Evolutionary conservation across 2,329 filamentous ascomycete species (phyloP).

Genomic region (Colletotrichum cordylinicola): DNA sequence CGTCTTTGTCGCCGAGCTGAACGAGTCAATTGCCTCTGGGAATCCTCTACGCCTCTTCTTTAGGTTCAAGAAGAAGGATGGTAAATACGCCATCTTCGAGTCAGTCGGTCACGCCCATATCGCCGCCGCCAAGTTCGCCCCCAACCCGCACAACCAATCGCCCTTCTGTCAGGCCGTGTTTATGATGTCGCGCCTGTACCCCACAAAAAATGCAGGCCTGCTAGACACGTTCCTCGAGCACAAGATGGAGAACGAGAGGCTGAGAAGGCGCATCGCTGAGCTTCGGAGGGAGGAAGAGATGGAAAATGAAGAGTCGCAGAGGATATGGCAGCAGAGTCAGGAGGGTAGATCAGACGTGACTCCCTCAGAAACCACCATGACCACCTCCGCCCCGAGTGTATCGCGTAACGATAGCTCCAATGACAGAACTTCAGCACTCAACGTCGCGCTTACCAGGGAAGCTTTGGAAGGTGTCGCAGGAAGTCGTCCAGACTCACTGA

Average conservation of each 20-base stretch:
- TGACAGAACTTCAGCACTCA: slow-evolving; percentile 64
- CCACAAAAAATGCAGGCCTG: slow-evolving; percentile 83
- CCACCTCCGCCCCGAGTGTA: slow-evolving; percentile 36
- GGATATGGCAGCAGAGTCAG: slow-evolving; percentile 64
- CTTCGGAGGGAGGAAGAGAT: slow-evolving; percentile 85
- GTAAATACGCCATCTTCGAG: slow-evolving; percentile 81
- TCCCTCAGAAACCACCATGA: slow-evolving; percentile 49
- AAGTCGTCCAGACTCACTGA: slow-evolving; percentile 75
- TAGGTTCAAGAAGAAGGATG: slow-evolving; percentile 78
- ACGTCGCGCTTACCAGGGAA: slow-evolving; percentile 76
- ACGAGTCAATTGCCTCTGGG: slow-evolving; percentile 85
- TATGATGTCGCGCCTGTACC: slow-evolving; percentile 90
- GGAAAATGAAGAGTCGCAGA: slow-evolving; percentile 71
- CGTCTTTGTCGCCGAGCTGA: slow-evolving; percentile 86
- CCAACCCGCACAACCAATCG: slow-evolving; percentile 67
- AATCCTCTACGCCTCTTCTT: slow-evolving; percentile 85
- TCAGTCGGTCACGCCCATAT: slow-evolving; percentile 93
- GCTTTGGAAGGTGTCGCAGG: slow-evolving; percentile 77
- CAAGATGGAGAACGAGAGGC: slow-evolving; percentile 92
- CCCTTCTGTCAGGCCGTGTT: slow-evolving; percentile 89
- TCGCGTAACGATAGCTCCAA: slow-evolving; percentile 64
- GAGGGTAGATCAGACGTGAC: slow-evolving; percentile 61
- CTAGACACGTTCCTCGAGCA: slow-evolving; percentile 95
- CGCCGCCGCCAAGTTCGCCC: slow-evolving; percentile 68
- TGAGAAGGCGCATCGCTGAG: slow-evolving; percentile 84